These are phyloP conservation scores for Solanum medicagineum DNA, from an alignment of 257 asterid genomes.

Conservation along the genomic window DNA sequence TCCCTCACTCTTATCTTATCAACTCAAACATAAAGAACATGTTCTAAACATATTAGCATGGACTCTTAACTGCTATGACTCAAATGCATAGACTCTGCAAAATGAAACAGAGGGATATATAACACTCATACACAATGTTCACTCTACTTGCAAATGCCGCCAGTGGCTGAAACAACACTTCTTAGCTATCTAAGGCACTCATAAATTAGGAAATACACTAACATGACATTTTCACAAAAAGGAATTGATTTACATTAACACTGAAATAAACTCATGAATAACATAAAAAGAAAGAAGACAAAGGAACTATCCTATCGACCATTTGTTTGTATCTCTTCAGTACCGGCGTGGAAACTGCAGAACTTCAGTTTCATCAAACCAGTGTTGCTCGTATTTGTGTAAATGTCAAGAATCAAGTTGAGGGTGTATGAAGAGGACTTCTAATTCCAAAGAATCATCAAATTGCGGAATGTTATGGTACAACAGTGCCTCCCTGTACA, in stretches of 20 bases:
- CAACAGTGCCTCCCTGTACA: not conserved
- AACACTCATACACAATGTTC: not conserved
- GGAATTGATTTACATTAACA: not conserved
- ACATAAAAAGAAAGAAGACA: not conserved
- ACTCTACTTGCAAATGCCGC: not conserved
- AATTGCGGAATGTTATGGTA: not conserved
- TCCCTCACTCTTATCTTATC: no score
- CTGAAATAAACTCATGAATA: not conserved
- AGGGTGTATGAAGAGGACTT: not conserved
- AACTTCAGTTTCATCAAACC: not conserved
- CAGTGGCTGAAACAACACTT: not conserved
- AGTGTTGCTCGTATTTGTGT: not conserved
- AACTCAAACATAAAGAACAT: no score
- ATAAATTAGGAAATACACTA: not conserved
- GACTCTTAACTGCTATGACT: no score
- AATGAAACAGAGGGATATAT: not conserved
- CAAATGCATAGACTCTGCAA: not conserved
- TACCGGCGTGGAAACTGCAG: not conserved
- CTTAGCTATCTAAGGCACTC: not conserved
- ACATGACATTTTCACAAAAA: not conserved
- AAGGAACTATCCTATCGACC: not conserved
- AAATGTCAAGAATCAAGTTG: constrained; percentile 3
- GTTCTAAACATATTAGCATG: no score
- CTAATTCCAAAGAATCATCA: constrained; percentile 15
- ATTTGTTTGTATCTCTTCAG: not conserved